Evolutionary conservation across 1,284 basidiomycete species (phyloP), one percentile per base, ranked within the genome.

Genomic region (Cryptococcus maquisensis): DNA sequence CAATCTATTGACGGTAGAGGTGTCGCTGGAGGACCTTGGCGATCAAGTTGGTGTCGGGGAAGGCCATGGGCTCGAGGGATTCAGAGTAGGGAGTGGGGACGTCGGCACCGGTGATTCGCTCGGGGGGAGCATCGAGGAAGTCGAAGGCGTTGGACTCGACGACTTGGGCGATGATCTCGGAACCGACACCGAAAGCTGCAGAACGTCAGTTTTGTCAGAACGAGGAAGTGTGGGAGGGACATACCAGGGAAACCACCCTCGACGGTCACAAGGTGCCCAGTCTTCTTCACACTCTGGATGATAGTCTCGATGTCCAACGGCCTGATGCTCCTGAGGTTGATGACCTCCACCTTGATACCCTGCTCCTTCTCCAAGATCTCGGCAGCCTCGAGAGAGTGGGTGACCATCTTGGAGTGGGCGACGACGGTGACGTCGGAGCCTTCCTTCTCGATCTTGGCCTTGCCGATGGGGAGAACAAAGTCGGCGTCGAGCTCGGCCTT

Each of bases 261-360:
- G 56, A 94, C 93, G 53, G 90, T 91, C 57, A 98, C 81, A 59
- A 98, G 82, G 62, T 91, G 83, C 81, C 95, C 96, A 44, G 96
- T 99, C 84, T 98, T 98, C 84, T 97, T 98, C 68, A 98, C 90
- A 24, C 90, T 94, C 67, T 84, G 82, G 77, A 89, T 89, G 77
- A 98, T 96, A 51, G 93, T 95, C 62, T 96, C 90, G 70, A 98
- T 95, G 77, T 98, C 96, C 47, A 98, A 84, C 49, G 96, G 96
- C 64, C 95, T 88, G 68, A 76, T 76, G 16, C 74, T 74, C 57
- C 66, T 60, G 28, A 99, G 83, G 82, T 99, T 99, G 82, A 99
- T 88, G 64, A 99, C 93, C 79, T 99, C 96, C 35, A 90, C 93
- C 76, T 91, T 90, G 81, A 99, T 87, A 44, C 93, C 95, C 45